Evolutionary conservation across 202 grass and related monocot genomes (phyloP).

Genomic region (Carex sylvatica): DNA sequence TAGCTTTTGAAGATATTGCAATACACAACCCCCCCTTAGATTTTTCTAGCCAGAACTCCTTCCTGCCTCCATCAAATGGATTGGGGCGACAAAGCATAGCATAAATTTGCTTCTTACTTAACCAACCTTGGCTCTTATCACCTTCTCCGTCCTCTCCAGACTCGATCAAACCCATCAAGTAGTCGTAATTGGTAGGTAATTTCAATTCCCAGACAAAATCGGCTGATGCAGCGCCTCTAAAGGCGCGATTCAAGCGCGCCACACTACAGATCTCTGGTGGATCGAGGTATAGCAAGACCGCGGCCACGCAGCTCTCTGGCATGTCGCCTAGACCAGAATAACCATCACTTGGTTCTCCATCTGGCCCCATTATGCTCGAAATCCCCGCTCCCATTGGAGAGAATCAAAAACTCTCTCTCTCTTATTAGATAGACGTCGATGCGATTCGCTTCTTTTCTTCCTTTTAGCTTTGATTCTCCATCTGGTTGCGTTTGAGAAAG

Average conservation of each 20-base stretch:
- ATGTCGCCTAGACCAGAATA: slow-evolving; percentile 70
- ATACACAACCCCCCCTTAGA: slow-evolving; percentile 55
- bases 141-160: slow-evolving; percentile 32
- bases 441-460: no score
- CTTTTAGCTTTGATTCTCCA: no score
- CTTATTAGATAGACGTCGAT: not conserved
- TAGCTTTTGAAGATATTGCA: slow-evolving; percentile 69
- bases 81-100: slow-evolving; percentile 61
- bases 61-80: slow-evolving; percentile 49
- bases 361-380: slow-evolving; percentile 56
- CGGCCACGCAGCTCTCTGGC: slow-evolving; percentile 81
- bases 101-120: slow-evolving; percentile 69
- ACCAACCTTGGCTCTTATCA: not conserved
- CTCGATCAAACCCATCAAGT: slow-evolving; percentile 43
- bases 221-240: slow-evolving; percentile 63
- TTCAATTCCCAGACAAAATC: slow-evolving; percentile 75
- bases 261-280: slow-evolving; percentile 73
- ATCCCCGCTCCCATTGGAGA: slow-evolving; percentile 40
- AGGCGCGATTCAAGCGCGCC: slow-evolving; percentile 61
- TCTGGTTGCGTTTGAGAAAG: no score
- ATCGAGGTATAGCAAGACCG: slow-evolving; percentile 65
- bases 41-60: slow-evolving; percentile 87
- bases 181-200: slow-evolving; percentile 61
- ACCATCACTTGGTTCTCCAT: slow-evolving; percentile 38
- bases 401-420: no score